Evolutionary conservation across 306 rosid species (phyloP).

Genomic region (Rosa multiflora): DNA sequence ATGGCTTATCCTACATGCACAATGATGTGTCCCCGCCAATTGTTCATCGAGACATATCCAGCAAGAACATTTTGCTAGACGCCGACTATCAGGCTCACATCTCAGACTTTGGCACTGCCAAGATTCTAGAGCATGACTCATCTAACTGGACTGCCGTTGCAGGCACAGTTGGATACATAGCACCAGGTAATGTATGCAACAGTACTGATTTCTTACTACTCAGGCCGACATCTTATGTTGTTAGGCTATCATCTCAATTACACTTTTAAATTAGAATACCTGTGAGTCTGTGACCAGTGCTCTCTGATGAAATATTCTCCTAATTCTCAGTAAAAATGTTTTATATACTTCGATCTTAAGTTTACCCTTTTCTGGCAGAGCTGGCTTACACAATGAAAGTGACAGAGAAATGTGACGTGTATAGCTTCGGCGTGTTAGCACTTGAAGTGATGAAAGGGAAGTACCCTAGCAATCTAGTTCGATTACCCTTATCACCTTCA

Average conservation of each 20-base stretch:
- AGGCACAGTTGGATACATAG: slow-evolving; percentile 37
- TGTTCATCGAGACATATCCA: slow-evolving; percentile 38
- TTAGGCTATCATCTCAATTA: neutral
- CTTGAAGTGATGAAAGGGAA: slow-evolving; percentile 30
- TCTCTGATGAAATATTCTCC: neutral
- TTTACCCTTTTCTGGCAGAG: slow-evolving; percentile 15
- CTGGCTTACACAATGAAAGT: slow-evolving; percentile 37
- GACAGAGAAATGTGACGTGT: slow-evolving; percentile 34
- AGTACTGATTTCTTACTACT: neutral
- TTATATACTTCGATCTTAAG: neutral
- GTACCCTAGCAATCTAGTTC: slow-evolving; percentile 25
- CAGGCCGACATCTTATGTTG: neutral
- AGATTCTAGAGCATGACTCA: slow-evolving; percentile 16
- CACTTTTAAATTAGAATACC: too few relatives aligned
- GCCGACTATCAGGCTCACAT: slow-evolving; percentile 9
- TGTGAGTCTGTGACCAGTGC: too few relatives aligned
- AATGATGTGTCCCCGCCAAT: slow-evolving; percentile 12
- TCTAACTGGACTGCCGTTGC: slow-evolving; percentile 29
- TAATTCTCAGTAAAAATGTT: too few relatives aligned
- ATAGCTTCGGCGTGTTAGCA: slow-evolving; percentile 29
- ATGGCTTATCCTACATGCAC: slow-evolving; percentile 33
- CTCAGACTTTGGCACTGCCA: slow-evolving; percentile 32
- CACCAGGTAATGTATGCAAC: slow-evolving; percentile 32
- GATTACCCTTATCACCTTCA: slow-evolving; percentile 12
- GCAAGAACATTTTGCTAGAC: slow-evolving; percentile 35